Evolutionary conservation across 352 stramenopile genomes (phyloP).

Genomic region (Phytopythium ostracodes): DNA sequence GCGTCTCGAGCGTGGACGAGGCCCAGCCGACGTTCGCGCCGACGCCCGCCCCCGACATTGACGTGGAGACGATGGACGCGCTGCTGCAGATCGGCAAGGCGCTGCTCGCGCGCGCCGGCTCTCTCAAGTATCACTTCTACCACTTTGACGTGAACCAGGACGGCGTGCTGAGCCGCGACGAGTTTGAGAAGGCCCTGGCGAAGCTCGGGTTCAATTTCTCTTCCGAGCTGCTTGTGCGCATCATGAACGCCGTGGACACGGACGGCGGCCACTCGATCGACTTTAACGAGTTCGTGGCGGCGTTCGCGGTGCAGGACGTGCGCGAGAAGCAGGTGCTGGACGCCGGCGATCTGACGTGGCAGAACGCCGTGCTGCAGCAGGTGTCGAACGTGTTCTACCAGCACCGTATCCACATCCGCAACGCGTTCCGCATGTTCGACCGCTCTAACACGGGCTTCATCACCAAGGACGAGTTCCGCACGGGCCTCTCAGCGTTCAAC

Average conservation of each 20-base stretch:
- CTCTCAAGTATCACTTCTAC: slow-evolving; percentile 79
- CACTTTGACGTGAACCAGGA: slow-evolving; percentile 85
- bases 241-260: slow-evolving; percentile 86
- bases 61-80: slow-evolving; percentile 79
- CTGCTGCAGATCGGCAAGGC: slow-evolving; percentile 75
- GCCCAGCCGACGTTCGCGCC: slow-evolving; percentile 52
- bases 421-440: slow-evolving; percentile 92
- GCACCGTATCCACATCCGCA: slow-evolving; percentile 90
- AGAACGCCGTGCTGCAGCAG: slow-evolving; percentile 90
- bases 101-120: slow-evolving; percentile 68
- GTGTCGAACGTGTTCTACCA: slow-evolving; percentile 94
- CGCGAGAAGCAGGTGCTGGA: slow-evolving; percentile 58
- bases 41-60: slow-evolving; percentile 50
- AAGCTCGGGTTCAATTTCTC: slow-evolving; percentile 68
- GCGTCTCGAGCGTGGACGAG: slow-evolving; percentile 56
- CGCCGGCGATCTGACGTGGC: slow-evolving; percentile 80
- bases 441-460: slow-evolving; percentile 77
- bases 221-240: slow-evolving; percentile 48
- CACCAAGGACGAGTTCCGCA: slow-evolving; percentile 81
- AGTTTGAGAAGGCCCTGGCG: slow-evolving; percentile 70
- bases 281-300: slow-evolving; percentile 91
- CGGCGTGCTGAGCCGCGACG: slow-evolving; percentile 68
- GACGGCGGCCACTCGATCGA: slow-evolving; percentile 88
- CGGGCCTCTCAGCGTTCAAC: slow-evolving; percentile 84
- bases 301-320: slow-evolving; percentile 82